Percentiles rank a stretch among this genome's conserved stretches.
Evolutionary conservation across 495 filamentous ascomycete species (phyloP).

Genomic region (Neurospora africana): DNA sequence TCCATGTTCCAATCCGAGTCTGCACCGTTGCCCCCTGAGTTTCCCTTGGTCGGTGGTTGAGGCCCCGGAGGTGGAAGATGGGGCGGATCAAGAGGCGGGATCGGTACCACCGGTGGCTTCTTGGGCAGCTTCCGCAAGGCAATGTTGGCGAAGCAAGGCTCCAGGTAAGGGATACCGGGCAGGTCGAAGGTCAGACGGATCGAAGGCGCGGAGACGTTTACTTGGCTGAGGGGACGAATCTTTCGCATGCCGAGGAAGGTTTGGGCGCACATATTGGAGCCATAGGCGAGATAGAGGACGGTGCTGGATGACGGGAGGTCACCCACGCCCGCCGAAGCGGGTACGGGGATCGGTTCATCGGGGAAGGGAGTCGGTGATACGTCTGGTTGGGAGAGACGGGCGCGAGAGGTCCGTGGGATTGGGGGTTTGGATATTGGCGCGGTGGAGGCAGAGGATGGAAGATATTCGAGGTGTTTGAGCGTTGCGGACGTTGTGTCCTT

Average conservation of each 20-base stretch:
- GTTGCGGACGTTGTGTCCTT: not conserved
- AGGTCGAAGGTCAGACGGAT: constrained; percentile 76
- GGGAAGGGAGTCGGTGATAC: constrained; percentile 16
- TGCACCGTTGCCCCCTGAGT: constrained; percentile 1
- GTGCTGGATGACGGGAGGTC: constrained; percentile 26
- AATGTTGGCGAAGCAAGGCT: constrained; percentile 89
- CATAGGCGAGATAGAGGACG: constrained; percentile 88
- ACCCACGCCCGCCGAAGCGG: not conserved
- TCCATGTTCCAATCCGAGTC: constrained; percentile 46
- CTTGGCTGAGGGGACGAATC: constrained; percentile 65
- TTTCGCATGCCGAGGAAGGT: constrained; percentile 67
- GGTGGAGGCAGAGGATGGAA: not conserved
- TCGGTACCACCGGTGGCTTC: constrained; percentile 19
- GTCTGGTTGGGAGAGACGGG: constrained; percentile 22
- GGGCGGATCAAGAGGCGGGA: constrained; percentile 23
- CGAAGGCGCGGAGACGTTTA: constrained; percentile 70
- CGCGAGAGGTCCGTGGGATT: constrained; percentile 12
- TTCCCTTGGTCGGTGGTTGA: not conserved
- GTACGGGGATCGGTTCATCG: constrained; percentile 15
- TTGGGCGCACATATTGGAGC: constrained; percentile 70
- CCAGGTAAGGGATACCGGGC: constrained; percentile 71
- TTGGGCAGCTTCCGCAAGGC: constrained; percentile 39
- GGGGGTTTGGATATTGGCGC: not conserved
- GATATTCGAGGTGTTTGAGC: not conserved
- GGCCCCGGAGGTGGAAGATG: constrained; percentile 1